These are phyloP conservation scores for Bruguiera gymnorhiza DNA, from an alignment of 345 rosid genomes.

Conservation along the genomic window DNA sequence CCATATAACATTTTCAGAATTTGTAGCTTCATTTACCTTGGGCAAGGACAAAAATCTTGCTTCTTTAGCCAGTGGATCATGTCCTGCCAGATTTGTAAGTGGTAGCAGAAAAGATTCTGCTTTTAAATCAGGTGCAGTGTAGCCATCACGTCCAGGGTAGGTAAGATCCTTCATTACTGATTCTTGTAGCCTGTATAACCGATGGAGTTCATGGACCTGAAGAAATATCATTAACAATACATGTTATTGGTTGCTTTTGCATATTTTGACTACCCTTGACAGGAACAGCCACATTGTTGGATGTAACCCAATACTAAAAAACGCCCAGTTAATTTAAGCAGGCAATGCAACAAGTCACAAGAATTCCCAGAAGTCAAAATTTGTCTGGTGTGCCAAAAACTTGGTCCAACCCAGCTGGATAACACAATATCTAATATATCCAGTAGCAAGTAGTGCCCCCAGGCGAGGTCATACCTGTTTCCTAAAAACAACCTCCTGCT, in stretches of 20 bases:
- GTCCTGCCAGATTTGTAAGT: constrained; percentile 8
- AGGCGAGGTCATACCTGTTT: constrained; percentile 36
- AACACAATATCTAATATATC: background rate
- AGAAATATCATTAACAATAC: constrained; percentile 8
- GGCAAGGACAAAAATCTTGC: constrained; percentile 12
- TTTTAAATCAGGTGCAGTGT: constrained; percentile 22
- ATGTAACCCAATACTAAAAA: background rate
- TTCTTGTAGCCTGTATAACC: constrained; percentile 33
- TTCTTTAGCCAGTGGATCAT: constrained; percentile 15
- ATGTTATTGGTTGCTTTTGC: background rate
- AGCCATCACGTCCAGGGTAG: constrained; percentile 14
- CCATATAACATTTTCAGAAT: background rate
- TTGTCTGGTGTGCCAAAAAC: background rate
- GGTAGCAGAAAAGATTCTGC: constrained; percentile 16
- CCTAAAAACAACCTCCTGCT: constrained; percentile 41
- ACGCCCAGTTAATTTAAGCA: constrained; percentile 3
- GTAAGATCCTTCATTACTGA: constrained; percentile 35
- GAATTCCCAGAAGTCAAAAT: background rate
- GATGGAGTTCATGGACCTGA: constrained; percentile 53
- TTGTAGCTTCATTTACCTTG: constrained; percentile 25
- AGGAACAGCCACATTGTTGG: background rate
- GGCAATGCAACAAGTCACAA: background rate
- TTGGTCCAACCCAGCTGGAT: background rate
- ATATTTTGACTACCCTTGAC: background rate
- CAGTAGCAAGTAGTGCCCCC: background rate